Evolutionary conservation across 805 yeast genomes (phyloP), one percentile per base, ranked within the genome.

Genomic region (Cyberlindnera euphorbiiphila): DNA sequence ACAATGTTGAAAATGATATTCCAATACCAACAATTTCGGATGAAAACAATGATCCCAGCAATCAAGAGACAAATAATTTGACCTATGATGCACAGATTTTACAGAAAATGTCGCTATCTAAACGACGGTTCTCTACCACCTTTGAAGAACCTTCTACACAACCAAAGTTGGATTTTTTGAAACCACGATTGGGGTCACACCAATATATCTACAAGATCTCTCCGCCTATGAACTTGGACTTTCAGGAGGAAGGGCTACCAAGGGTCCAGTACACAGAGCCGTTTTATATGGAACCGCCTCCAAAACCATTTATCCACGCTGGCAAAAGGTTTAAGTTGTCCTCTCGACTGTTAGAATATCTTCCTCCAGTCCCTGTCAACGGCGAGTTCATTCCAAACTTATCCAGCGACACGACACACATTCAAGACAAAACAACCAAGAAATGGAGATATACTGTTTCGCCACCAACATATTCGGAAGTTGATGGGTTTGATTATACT

Each of bases 241-340:
- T 84, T 21, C 76, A 71, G 22, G 56, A 56, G 1, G 46, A 54
- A 18, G 80, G 78, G 0, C 48, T 70, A 11, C 69, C 83, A 3
- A 67, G 71, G 45, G 59, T 75, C 11, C 69, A 76, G 11, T 81
- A 82, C 52, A 40, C 49, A 1, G 82, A 75, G 44, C 95, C 96
- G 0, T 76, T 61, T 46, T 89, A 76, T 48, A 71, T 78, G 19
- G 67, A 71, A 12, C 48, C 64, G 0, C 50, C 57, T 1, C 80
- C 75, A 2, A 57, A 59, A 9, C 80, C 91, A 0, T 72, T 81
- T 37, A 59, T 74, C 1, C 80, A 76, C 59, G 89, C 89, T 1
- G 89, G 88, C 6, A 76, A 70, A 43, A 75, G 72, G 46, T 77
- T 78, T 43, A 62, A 60, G 1, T 58, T 84, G 1, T 56, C 60